These are phyloP conservation scores for Polysphondylium violaceum DNA, from an alignment of 78 protist species.

Conservation along the genomic window DNA sequence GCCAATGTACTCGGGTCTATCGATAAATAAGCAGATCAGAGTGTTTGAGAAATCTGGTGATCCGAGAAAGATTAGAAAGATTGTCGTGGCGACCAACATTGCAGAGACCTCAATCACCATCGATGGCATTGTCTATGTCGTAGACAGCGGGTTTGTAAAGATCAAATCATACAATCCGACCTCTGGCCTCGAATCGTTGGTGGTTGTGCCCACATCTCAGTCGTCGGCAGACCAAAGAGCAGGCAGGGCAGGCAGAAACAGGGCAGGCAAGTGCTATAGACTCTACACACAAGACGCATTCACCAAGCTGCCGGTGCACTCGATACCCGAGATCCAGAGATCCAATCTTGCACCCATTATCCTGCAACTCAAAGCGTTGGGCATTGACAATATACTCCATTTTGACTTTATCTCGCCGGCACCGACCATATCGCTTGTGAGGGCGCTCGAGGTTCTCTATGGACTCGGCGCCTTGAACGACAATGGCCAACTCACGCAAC, in stretches of 20 bases:
- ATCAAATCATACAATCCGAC: constrained; percentile 85
- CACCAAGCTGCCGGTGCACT: neutral
- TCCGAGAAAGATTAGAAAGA: constrained; percentile 87
- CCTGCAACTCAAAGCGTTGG: constrained; percentile 91
- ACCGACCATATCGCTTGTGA: constrained; percentile 42
- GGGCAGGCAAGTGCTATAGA: constrained; percentile 83
- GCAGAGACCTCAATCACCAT: constrained; percentile 98
- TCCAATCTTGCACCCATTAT: constrained; percentile 80
- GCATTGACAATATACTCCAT: constrained; percentile 88
- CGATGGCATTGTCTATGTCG: constrained; percentile 94
- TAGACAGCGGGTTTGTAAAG: constrained; percentile 96
- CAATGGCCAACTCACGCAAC: constrained; percentile 72
- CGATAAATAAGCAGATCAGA: constrained; percentile 74
- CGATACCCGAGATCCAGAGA: constrained; percentile 93
- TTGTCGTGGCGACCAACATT: constrained; percentile 96
- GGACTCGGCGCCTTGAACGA: constrained; percentile 92
- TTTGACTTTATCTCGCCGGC: constrained; percentile 95
- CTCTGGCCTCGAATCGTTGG: constrained; percentile 93
- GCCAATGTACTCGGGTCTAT: constrained; percentile 87
- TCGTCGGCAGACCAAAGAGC: constrained; percentile 95
- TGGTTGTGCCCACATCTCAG: constrained; percentile 83
- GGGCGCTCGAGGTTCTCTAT: constrained; percentile 82
- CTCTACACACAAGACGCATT: constrained; percentile 72
- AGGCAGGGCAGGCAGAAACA: constrained; percentile 97
- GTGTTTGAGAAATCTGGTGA: constrained; percentile 60